Base-by-base conservation (phyloP, 139 green algal genomes). In the Spirogloea muscicola region DNA sequence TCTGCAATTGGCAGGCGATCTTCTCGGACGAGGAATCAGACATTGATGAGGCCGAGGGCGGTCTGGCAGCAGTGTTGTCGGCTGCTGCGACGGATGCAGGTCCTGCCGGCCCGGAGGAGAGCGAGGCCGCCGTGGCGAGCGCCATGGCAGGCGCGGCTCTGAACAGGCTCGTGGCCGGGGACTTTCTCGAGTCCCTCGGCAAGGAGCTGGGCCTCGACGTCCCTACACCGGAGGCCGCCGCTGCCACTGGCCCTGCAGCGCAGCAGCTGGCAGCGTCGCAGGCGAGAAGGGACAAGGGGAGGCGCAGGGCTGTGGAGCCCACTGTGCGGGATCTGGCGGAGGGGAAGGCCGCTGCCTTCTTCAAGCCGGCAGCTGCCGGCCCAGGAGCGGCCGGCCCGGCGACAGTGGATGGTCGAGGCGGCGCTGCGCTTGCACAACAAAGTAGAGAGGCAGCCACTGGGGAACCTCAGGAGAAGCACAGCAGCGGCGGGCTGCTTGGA, bases 161-260 rank as follows among this genome's bases (percentile, higher is more conserved):
- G 25, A 77, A 40, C 41, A 29, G 70, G 61, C 61, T 76, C 27
- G 70, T 48, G n/a, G 70, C 70, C 10, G 37, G 37, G 10, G 70
- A 79, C 42, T 79, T 79, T 37, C 61, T 79, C 29, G 59, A 60
- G 41, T 18, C 10, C 5, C 61, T 79, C 13, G 70, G 70, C 10
- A 42, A 25, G 34, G 70, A 79, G 61, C 48, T 79, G 70, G 68
- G 68, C 36, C n/a, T 77, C 58, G 33, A 77, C n/a, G 68, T 77
- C 27, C 57, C 61, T 10, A 9, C 16, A 13, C 40, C 61, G 10
- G 48, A 9, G 42, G 10, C 27, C 42, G 10, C 27, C 25, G 40
- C 25, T 16, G 10, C 13, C 25, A 10, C 40, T 13, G 10, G 10
- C 25, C 48, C 40, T 68, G 27, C 64, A 13, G 36, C 16, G 25